Evolutionary conservation across 1,284 basidiomycete genomes (phyloP).

Genomic region (Microbotryum scabiosae): DNA sequence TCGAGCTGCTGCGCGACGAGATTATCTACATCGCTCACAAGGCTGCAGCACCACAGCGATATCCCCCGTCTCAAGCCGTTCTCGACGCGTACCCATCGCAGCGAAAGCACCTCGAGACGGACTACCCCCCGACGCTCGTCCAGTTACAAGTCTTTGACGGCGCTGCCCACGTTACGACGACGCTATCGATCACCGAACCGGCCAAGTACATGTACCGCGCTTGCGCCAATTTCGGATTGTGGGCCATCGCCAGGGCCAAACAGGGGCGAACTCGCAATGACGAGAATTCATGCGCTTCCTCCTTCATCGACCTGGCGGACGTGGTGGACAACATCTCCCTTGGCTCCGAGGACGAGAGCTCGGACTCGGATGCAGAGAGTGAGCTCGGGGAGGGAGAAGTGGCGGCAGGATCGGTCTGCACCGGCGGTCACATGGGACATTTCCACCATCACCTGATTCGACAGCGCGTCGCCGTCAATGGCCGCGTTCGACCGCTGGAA

Average conservation of each 20-base stretch:
- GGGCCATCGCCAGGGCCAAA: conserved; percentile 27
- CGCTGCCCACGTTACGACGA: conserved; percentile 46
- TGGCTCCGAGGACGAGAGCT: background rate
- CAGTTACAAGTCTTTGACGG: conserved; percentile 67
- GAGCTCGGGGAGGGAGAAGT: conserved; percentile 9
- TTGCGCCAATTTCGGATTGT: conserved; percentile 31
- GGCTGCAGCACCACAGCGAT: conserved; percentile 71
- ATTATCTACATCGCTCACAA: conserved; percentile 82
- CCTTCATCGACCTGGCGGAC: background rate
- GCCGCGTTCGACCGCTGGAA: conserved; percentile 69
- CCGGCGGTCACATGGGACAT: background rate
- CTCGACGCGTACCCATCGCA: conserved; percentile 31
- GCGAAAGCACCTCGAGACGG: conserved; percentile 31
- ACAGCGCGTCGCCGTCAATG: conserved; percentile 72
- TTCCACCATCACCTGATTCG: conserved; percentile 58
- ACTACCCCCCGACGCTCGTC: conserved; percentile 56
- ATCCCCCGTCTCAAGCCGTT: conserved; percentile 46
- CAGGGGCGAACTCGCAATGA: background rate
- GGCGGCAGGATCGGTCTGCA: conserved; percentile 9
- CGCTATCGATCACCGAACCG: conserved; percentile 41
- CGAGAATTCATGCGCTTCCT: background rate
- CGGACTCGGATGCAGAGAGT: conserved; percentile 33
- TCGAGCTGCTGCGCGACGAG: conserved; percentile 87
- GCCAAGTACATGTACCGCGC: conserved; percentile 38
- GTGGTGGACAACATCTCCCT: conserved; percentile 1